phyloP scores from a whole-genome alignment of 768 basidiomycete species.

The Punctularia strigosozonata region DNA sequence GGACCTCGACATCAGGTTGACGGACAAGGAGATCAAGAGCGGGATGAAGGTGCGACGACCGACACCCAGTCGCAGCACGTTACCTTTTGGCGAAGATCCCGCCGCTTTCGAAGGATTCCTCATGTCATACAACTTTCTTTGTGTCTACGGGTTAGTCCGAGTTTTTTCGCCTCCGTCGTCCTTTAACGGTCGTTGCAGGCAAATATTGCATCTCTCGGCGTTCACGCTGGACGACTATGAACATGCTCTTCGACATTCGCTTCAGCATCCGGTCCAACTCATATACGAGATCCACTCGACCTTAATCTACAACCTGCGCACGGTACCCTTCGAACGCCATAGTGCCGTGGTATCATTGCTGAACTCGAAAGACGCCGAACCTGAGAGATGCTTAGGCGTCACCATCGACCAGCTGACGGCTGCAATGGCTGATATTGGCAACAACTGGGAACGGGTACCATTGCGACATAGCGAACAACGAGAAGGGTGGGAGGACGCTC shows the following conservation, averaged over 20 bases:
- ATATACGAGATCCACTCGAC: slow-evolving; percentile 83
- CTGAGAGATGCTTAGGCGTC: slow-evolving; percentile 39
- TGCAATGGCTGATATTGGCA: slow-evolving; percentile 72
- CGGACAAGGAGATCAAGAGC: slow-evolving; percentile 75
- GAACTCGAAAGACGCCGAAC: slow-evolving; percentile 26
- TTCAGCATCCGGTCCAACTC: slow-evolving; percentile 62
- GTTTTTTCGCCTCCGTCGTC: background rate
- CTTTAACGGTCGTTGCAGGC: slow-evolving; percentile 22
- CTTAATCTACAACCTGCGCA: slow-evolving; percentile 83
- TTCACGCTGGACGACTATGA: slow-evolving; percentile 94
- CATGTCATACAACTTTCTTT: slow-evolving; percentile 89
- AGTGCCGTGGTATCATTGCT: slow-evolving; percentile 62
- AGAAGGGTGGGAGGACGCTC: slow-evolving; percentile 85
- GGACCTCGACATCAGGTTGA: slow-evolving; percentile 72
- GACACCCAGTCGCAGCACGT: slow-evolving; percentile 40
- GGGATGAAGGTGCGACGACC: slow-evolving; percentile 63
- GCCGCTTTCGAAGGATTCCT: slow-evolving; percentile 75
- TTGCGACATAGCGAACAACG: slow-evolving; percentile 63
- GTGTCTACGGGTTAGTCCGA: slow-evolving; percentile 75
- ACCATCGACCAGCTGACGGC: slow-evolving; percentile 49
- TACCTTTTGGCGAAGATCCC: slow-evolving; percentile 60
- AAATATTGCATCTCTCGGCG: slow-evolving; percentile 76
- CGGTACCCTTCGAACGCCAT: slow-evolving; percentile 66
- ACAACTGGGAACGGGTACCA: slow-evolving; percentile 76
- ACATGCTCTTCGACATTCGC: slow-evolving; percentile 68